A percentile compares a stretch with the other conserved stretches of the same genome.
Evolutionary conservation across 208 protist genomes (phyloP).

Genomic region (Wallacemonas sp.): DNA sequence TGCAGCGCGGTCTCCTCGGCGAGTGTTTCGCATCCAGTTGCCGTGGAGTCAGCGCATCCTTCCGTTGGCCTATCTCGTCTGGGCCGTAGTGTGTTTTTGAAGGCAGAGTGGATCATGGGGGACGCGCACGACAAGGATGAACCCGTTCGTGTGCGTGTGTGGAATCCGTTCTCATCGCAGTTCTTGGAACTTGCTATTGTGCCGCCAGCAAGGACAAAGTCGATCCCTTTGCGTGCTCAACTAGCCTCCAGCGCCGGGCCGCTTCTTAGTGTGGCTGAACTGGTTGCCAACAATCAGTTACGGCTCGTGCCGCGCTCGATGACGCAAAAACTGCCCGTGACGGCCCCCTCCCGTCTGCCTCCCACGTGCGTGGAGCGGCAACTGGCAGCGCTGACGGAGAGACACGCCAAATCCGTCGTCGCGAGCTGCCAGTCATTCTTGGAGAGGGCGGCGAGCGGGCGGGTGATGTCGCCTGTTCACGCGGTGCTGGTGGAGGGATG

Average conservation of each 20-base stretch:
- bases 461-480: background rate
- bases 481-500: constrained; percentile 3
- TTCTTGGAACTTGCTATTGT: constrained; percentile 11
- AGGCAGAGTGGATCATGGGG: constrained; percentile 31
- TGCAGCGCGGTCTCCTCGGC: constrained; percentile 37
- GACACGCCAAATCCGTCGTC: background rate
- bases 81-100: constrained; percentile 50
- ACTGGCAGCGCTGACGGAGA: background rate
- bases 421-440: background rate
- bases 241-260: too few relatives aligned
- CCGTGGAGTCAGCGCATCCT: background rate
- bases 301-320: too few relatives aligned
- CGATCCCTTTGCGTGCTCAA: too few relatives aligned
- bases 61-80: constrained; percentile 55
- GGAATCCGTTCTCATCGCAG: constrained; percentile 37
- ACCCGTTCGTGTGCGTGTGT: constrained; percentile 40
- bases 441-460: background rate
- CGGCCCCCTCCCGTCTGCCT: constrained; percentile 15
- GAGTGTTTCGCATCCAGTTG: constrained; percentile 22
- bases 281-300: too few relatives aligned
- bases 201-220: too few relatives aligned
- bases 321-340: background rate
- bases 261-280: background rate
- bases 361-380: background rate
- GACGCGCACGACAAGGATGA: background rate